Evolutionary conservation across 129 eudicot species (phyloP).

Genomic region (Saussurea involucrata): DNA sequence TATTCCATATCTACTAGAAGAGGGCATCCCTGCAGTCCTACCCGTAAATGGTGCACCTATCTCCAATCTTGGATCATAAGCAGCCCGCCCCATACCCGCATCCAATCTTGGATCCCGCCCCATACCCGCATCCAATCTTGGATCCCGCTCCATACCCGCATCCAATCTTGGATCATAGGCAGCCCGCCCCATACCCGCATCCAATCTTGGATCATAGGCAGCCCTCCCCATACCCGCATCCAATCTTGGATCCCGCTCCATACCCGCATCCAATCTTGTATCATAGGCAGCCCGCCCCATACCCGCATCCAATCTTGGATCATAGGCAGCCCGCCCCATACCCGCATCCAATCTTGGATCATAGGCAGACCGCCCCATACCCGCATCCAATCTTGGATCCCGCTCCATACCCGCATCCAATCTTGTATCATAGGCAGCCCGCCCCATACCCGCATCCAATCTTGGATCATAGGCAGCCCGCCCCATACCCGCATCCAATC

Average conservation of each 20-base stretch:
- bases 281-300: too few species aligned
- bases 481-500: slow-evolving; percentile 11
- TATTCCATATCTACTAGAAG: slow-evolving; percentile 26
- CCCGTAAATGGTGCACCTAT: too few species aligned
- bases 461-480: neutral
- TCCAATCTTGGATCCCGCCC: slow-evolving; percentile 7
- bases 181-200: neutral
- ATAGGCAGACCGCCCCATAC: neutral
- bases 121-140: neutral
- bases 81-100: neutral
- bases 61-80: neutral
- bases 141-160: neutral
- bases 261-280: slow-evolving; percentile 6
- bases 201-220: slow-evolving; percentile 4
- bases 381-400: neutral
- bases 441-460: slow-evolving; percentile 1
- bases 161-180: neutral
- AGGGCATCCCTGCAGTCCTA: slow-evolving; percentile 14
- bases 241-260: slow-evolving; percentile 7
- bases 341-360: slow-evolving; percentile 13
- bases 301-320: slow-evolving; percentile 15
- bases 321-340: neutral
- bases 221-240: neutral
- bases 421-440: neutral
- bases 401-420: neutral